These are phyloP conservation scores for Scytalidium lignicola DNA, from an alignment of 2,329 filamentous ascomycete species.

Conservation along the genomic window DNA sequence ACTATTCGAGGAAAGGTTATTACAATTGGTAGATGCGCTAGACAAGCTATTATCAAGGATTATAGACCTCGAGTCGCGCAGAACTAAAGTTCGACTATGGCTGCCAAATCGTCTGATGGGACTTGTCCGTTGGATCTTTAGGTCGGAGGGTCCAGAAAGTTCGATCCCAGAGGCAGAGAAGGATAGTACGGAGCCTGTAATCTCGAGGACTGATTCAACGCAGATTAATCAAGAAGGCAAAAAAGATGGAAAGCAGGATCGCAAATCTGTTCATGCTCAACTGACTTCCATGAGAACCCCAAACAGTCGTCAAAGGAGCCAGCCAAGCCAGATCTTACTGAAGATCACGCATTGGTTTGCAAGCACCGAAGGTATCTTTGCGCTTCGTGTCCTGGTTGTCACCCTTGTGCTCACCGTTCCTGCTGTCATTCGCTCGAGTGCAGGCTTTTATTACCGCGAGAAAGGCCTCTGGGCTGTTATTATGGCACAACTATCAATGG, in stretches of 20 bases:
- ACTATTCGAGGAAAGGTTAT: conserved; percentile 41
- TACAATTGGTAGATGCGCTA: conserved; percentile 22
- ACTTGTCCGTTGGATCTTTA: too few species aligned
- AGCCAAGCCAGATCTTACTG: conserved; percentile 24
- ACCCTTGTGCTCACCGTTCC: conserved; percentile 40
- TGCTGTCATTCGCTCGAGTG: conserved; percentile 34
- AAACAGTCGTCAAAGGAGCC: conserved; percentile 29
- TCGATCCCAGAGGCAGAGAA: conserved; percentile 28
- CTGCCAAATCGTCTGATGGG: conserved; percentile 18
- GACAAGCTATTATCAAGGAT: conserved; percentile 34
- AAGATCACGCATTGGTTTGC: conserved; percentile 36
- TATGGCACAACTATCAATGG: conserved; percentile 42
- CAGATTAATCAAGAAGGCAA: conserved; percentile 22
- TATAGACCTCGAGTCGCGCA: conserved; percentile 30
- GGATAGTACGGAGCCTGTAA: too few species aligned
- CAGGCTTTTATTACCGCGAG: conserved; percentile 46
- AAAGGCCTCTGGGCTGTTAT: conserved; percentile 49
- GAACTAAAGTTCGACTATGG: conserved; percentile 35
- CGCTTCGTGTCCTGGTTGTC: conserved; percentile 41
- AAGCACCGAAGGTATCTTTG: conserved; percentile 39
- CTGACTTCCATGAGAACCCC: conserved; percentile 24
- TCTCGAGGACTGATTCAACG: conserved; percentile 23
- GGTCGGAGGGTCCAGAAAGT: too few species aligned
- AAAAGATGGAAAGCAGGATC: conserved; percentile 10
- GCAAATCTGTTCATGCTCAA: conserved; percentile 21